phyloP scores from a whole-genome alignment of 169 alveolate genomes.

The Plasmodium inui region DNA sequence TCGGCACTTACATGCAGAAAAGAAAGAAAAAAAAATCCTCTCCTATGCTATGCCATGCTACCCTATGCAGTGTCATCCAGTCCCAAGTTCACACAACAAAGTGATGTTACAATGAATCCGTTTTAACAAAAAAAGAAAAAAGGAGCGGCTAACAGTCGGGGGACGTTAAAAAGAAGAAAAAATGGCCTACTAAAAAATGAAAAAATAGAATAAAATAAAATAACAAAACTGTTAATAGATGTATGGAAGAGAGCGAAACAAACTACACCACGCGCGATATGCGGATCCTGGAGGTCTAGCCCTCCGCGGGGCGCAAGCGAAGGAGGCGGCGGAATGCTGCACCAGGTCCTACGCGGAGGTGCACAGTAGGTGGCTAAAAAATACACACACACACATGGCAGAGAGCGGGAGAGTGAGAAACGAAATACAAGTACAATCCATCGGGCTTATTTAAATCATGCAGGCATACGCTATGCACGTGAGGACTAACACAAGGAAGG shows the following conservation, averaged over 20 bases:
- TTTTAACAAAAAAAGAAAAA: slow-evolving; percentile 17
- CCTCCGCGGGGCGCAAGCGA: neutral
- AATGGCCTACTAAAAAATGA: neutral
- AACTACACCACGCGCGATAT: neutral
- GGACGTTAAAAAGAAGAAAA: neutral
- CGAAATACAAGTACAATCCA: neutral
- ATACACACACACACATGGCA: neutral
- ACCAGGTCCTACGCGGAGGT: neutral
- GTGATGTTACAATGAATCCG: neutral
- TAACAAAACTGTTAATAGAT: neutral
- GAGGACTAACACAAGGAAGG: neutral
- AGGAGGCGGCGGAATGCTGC: neutral
- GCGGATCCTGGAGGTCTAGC: neutral
- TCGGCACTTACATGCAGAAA: neutral
- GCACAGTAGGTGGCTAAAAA: neutral
- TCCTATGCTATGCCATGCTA: neutral
- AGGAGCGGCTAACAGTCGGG: neutral
- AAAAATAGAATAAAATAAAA: neutral
- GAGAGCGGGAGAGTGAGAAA: neutral
- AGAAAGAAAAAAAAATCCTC: slow-evolving; percentile 13
- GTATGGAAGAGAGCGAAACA: neutral
- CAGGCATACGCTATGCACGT: neutral
- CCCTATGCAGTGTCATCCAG: neutral
- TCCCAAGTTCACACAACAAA: neutral
- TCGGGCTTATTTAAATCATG: neutral